phyloP scores from a whole-genome alignment of 495 filamentous ascomycete genomes.

The Opeltia flavorubescens region DNA sequence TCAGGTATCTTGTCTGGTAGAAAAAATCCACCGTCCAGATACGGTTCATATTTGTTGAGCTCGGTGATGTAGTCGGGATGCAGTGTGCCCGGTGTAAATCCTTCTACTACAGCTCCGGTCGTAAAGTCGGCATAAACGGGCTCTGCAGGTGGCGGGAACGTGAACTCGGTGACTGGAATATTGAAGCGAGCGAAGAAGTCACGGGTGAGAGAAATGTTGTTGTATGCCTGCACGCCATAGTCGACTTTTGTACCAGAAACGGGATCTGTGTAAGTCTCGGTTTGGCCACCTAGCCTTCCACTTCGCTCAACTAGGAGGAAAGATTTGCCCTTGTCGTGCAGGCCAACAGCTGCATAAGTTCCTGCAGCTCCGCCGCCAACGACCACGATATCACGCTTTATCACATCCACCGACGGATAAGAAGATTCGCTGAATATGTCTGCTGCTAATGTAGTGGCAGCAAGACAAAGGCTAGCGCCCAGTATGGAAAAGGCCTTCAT shows the following conservation, averaged over 20 bases:
- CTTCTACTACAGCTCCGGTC: conserved; percentile 14
- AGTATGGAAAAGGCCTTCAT: too few relatives aligned
- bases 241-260: conserved; percentile 26
- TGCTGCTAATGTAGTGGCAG: too few relatives aligned
- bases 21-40: conserved; percentile 23
- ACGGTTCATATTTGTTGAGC: conserved; percentile 27
- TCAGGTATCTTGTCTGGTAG: conserved; percentile 29
- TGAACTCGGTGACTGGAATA: conserved; percentile 8
- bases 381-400: conserved; percentile 29
- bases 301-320: conserved; percentile 33
- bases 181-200: conserved; percentile 27
- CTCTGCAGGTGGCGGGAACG: neutral
- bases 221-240: conserved; percentile 28
- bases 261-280: conserved; percentile 31
- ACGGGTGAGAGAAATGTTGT: conserved; percentile 22
- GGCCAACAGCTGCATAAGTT: conserved; percentile 29
- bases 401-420: neutral
- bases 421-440: neutral
- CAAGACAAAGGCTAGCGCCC: too few relatives aligned
- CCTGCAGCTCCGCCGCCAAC: conserved; percentile 37
- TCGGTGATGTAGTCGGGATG: conserved; percentile 20
- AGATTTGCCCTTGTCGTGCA: conserved; percentile 24
- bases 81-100: conserved; percentile 12
- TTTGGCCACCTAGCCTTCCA: conserved; percentile 31
- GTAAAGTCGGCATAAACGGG: conserved; percentile 12